phyloP scores from a whole-genome alignment of 179 eudicot species.

The Silene noctiflora region DNA sequence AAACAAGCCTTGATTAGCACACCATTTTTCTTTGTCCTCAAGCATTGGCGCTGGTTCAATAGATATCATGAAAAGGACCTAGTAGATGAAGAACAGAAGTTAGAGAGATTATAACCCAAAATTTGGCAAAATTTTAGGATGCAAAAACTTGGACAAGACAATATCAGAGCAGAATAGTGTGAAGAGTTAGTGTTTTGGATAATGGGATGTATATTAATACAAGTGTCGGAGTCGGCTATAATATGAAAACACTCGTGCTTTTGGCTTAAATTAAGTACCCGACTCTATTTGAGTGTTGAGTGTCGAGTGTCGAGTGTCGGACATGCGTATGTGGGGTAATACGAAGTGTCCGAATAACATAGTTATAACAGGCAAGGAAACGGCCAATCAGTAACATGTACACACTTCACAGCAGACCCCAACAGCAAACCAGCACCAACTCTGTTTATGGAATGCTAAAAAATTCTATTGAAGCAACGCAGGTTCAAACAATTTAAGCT shows the following conservation, averaged over 20 bases:
- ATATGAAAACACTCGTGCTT: no score
- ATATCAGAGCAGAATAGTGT: not conserved
- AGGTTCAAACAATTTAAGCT: not conserved
- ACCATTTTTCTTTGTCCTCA: constrained; percentile 99
- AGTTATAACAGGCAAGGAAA: no score
- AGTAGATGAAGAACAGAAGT: constrained; percentile 17
- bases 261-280: no score
- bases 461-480: not conserved
- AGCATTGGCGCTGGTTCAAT: constrained; percentile 99
- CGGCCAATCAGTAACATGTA: no score
- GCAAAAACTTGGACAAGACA: not conserved
- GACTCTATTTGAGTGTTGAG: no score
- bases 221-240: not conserved
- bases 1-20: constrained; percentile 18
- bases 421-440: not conserved
- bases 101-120: constrained; percentile 14
- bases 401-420: no score
- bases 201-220: not conserved
- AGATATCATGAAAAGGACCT: constrained; percentile 98
- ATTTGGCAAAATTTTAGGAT: not conserved
- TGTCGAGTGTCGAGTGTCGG: no score
- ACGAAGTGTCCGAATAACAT: no score
- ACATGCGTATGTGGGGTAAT: no score
- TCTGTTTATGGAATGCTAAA: not conserved
- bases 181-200: not conserved